These are phyloP conservation scores for cucumber (Cucumis sativus) DNA, from an alignment of 306 rosid genomes.

Conservation along the genomic window Cucumber_9930_V3 NC_026661.2:11485501-11486000, in stretches of 20 bases:
- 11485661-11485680: slow-evolving; percentile 39
- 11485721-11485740: slow-evolving; percentile 34
- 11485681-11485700: slow-evolving; percentile 86
- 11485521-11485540: slow-evolving; percentile 75
- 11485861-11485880: slow-evolving; percentile 58
- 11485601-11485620: slow-evolving; percentile 31
- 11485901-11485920: slow-evolving; percentile 36
- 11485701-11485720: slow-evolving; percentile 53
- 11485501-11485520: slow-evolving; percentile 38
- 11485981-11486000: slow-evolving; percentile 55
- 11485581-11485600: slow-evolving; percentile 70
- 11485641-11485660: slow-evolving; percentile 77
- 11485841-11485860: slow-evolving; percentile 62
- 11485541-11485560: slow-evolving; percentile 66
- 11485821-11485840: slow-evolving; percentile 71
- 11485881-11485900: slow-evolving; percentile 51
- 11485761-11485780: slow-evolving; percentile 54
- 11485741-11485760: slow-evolving; percentile 54
- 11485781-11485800: slow-evolving; percentile 45
- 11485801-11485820: slow-evolving; percentile 32
- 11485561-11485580: slow-evolving; percentile 41
- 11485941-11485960: slow-evolving; percentile 82
- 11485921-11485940: slow-evolving; percentile 77
- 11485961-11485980: slow-evolving; percentile 38
- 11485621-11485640: slow-evolving; percentile 60